Evolutionary conservation across 352 stramenopile genomes (phyloP).

Genomic region (Pythium utonaiense): DNA sequence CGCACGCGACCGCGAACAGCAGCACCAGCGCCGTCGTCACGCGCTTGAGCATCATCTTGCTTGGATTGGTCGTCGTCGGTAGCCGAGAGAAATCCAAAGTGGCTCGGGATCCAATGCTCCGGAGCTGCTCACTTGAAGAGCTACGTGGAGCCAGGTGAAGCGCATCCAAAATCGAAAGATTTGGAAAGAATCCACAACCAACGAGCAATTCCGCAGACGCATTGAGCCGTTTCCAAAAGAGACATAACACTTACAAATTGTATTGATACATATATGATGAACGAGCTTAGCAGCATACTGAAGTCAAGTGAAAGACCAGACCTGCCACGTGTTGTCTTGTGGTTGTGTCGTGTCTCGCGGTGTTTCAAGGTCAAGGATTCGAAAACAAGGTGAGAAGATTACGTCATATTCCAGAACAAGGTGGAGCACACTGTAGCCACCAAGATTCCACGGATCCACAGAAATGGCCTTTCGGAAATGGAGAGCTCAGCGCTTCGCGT

Average conservation of each 20-base stretch:
- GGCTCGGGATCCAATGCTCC: background rate
- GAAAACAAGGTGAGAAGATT: background rate
- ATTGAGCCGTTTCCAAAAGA: background rate
- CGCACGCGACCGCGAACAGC: slow-evolving; percentile 44
- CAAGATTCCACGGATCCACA: background rate
- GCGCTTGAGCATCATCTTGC: slow-evolving; percentile 67
- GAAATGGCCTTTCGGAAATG: background rate
- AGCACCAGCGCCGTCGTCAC: slow-evolving; percentile 40
- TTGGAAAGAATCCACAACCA: background rate
- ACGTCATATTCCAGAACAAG: background rate
- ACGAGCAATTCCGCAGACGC: background rate
- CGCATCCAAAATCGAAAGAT: slow-evolving; percentile 48
- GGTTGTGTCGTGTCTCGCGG: slow-evolving; percentile 8
- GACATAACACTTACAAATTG: slow-evolving; percentile 2
- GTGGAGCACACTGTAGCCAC: background rate
- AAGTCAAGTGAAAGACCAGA: background rate
- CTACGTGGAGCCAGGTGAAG: slow-evolving; percentile 11
- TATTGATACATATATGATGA: background rate
- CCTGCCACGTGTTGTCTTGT: slow-evolving; percentile 25
- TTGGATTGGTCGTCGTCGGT: background rate
- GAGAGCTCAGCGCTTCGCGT: no score
- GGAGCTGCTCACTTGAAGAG: slow-evolving; percentile 4
- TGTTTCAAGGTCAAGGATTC: slow-evolving; percentile 1
- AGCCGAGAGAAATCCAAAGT: slow-evolving; percentile 29
- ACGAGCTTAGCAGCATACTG: slow-evolving; percentile 21